Evolutionary conservation across 2,329 filamentous ascomycete genomes (phyloP).

Genomic region (Beauveria medogensis): DNA sequence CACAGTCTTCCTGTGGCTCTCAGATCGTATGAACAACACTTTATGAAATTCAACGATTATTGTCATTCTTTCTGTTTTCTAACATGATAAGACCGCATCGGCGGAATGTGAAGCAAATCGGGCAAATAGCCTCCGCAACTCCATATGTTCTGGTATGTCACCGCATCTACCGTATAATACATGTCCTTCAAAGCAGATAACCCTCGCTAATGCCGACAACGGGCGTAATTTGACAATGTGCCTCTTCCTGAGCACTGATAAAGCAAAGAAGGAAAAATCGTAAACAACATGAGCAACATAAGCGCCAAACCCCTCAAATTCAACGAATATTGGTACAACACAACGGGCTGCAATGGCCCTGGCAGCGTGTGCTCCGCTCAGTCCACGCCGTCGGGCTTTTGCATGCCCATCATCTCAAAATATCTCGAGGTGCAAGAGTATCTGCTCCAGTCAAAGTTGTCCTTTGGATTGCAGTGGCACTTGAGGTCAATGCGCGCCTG

Average conservation of each 20-base stretch:
- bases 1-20: too few species aligned
- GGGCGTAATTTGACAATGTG: background rate
- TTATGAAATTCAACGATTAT: background rate
- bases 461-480: constrained; percentile 89
- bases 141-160: background rate
- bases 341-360: background rate
- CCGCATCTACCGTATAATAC: background rate
- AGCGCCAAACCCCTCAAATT: constrained; percentile 1
- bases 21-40: background rate
- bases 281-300: background rate
- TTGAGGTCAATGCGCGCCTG: constrained; percentile 74
- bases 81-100: background rate
- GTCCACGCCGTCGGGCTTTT: constrained; percentile 76
- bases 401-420: constrained; percentile 72
- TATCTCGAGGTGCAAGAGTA: constrained; percentile 88
- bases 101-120: background rate
- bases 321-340: background rate
- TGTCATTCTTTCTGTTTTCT: background rate
- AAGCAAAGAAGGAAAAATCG: background rate
- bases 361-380: constrained; percentile 50
- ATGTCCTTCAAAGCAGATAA: background rate
- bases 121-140: background rate
- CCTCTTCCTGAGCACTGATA: background rate
- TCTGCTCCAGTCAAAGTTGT: constrained; percentile 99
- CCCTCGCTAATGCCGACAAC: background rate